Evolutionary conservation across 768 basidiomycete genomes (phyloP).

Genomic region (Epithele typhae): DNA sequence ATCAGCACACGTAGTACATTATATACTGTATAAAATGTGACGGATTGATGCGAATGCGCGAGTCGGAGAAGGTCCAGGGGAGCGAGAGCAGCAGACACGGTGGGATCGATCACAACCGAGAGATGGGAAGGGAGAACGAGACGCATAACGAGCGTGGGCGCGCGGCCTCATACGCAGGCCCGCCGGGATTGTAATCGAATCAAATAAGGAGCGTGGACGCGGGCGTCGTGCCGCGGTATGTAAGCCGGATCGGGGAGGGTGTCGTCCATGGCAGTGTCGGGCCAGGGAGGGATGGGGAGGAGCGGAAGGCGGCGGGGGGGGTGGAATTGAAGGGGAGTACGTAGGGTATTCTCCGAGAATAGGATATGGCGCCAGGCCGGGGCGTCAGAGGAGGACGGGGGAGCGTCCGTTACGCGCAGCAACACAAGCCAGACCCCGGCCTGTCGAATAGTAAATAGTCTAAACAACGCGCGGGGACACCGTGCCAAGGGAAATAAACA

Average conservation of each 20-base stretch:
- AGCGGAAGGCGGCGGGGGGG: no score
- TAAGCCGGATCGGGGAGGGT: no score
- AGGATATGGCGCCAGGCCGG: conserved; percentile 4
- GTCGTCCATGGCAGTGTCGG: no score
- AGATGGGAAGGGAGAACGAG: neutral
- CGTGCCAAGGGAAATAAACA: no score
- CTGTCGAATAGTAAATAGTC: no score
- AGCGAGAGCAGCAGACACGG: neutral
- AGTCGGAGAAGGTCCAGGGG: conserved; percentile 4
- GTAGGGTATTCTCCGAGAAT: neutral
- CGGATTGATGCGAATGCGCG: no score
- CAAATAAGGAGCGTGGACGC: conserved; percentile 5
- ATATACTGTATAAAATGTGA: conserved; percentile 11
- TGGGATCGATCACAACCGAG: neutral
- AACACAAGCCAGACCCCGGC: no score
- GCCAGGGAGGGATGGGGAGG: no score
- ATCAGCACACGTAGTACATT: conserved; percentile 16
- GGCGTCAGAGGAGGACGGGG: conserved; percentile 3
- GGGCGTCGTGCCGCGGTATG: neutral
- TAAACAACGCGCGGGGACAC: no score
- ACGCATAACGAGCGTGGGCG: neutral
- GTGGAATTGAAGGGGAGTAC: no score
- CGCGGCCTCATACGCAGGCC: neutral
- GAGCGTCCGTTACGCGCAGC: no score
- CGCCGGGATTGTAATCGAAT: neutral